These are phyloP conservation scores for Aaosphaeria pasadenensis DNA, from an alignment of 2,329 filamentous ascomycete species.

Conservation along the genomic window DNA sequence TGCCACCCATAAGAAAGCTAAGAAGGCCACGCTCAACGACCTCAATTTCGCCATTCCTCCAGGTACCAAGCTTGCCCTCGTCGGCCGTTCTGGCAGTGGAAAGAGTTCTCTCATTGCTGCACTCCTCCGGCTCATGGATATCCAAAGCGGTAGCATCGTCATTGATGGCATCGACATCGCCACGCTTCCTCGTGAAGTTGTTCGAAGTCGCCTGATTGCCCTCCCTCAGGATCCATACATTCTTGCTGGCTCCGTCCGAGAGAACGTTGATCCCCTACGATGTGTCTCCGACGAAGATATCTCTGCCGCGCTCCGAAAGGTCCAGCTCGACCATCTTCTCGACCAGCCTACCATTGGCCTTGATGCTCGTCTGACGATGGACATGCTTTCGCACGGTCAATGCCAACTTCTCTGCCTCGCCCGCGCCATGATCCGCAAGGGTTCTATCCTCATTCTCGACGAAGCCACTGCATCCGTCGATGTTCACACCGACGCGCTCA, in stretches of 20 bases:
- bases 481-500: slow-evolving; percentile 4
- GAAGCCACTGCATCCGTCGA: slow-evolving; percentile 59
- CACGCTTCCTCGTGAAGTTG: slow-evolving; percentile 33
- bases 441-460: slow-evolving; percentile 54
- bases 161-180: slow-evolving; percentile 49
- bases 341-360: slow-evolving; percentile 8
- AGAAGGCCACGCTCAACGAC: slow-evolving; percentile 4
- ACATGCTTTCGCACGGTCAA: slow-evolving; percentile 34
- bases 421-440: slow-evolving; percentile 50
- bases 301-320: slow-evolving; percentile 38
- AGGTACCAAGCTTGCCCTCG: slow-evolving; percentile 34
- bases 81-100: slow-evolving; percentile 51
- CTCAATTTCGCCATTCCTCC: slow-evolving; percentile 5
- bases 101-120: slow-evolving; percentile 47
- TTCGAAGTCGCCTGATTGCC: slow-evolving; percentile 43
- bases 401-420: slow-evolving; percentile 57
- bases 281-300: slow-evolving; percentile 33
- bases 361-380: slow-evolving; percentile 1
- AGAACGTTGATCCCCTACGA: slow-evolving; percentile 45
- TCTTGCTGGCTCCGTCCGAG: slow-evolving; percentile 44
- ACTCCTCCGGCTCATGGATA: slow-evolving; percentile 46
- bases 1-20: slow-evolving; percentile 3
- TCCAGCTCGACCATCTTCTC: slow-evolving; percentile 40
- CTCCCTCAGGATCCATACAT: slow-evolving; percentile 52
- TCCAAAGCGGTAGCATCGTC: slow-evolving; percentile 36